Evolutionary conservation across 495 filamentous ascomycete genomes (phyloP).

Genomic region (Penicillium macrosclerotiorum): DNA sequence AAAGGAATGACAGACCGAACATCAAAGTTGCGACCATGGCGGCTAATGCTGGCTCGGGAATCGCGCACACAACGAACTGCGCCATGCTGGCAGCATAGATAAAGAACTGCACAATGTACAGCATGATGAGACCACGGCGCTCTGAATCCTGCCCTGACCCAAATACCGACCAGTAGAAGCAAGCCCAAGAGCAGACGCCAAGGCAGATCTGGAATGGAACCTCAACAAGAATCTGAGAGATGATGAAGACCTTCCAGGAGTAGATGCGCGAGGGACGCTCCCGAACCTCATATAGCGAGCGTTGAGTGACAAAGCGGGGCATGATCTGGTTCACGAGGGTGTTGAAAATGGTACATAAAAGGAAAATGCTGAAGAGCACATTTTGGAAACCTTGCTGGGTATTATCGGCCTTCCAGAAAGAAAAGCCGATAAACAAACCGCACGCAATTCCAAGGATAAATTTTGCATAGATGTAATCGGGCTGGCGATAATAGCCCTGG

Average conservation of each 20-base stretch:
- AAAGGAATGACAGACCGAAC: constrained; percentile 55
- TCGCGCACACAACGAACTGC: constrained; percentile 53
- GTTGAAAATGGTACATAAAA: constrained; percentile 71
- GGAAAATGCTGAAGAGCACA: constrained; percentile 78
- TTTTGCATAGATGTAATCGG: constrained; percentile 49
- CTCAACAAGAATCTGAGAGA: constrained; percentile 49
- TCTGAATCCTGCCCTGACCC: constrained; percentile 35
- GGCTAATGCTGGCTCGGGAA: constrained; percentile 52
- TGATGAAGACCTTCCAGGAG: constrained; percentile 52
- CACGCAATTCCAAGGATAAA: constrained; percentile 48
- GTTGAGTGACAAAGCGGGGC: constrained; percentile 47
- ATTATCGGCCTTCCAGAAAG: constrained; percentile 70
- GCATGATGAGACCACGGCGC: constrained; percentile 49
- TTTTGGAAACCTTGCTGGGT: constrained; percentile 77
- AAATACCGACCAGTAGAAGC: constrained; percentile 49
- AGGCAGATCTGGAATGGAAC: constrained; percentile 47
- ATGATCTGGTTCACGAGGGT: constrained; percentile 61
- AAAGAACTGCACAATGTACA: constrained; percentile 50
- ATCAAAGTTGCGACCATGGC: constrained; percentile 54
- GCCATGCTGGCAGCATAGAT: constrained; percentile 45
- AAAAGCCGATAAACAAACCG: constrained; percentile 80
- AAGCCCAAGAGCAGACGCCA: constrained; percentile 42
- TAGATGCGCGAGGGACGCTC: constrained; percentile 51
- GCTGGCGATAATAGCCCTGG: constrained; percentile 51
- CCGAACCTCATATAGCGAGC: constrained; percentile 50